Percentiles rank a stretch among this genome's conserved stretches.
Conservation (phyloP, 2,329 filamentous ascomycete genomes). For the Paraconiothyrium sp. region DNA sequence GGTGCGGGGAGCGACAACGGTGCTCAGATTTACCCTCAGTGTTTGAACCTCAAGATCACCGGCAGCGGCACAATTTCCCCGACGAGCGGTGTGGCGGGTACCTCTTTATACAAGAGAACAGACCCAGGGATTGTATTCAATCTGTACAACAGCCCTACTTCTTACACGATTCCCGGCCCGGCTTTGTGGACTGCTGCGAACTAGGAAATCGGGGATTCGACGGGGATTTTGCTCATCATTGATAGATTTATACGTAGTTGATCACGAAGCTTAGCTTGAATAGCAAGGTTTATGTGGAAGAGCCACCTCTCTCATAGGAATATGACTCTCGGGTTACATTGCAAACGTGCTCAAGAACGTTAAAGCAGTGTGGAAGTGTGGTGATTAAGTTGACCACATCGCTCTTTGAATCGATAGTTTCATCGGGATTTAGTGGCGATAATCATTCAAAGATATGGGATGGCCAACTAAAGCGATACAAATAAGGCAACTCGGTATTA, state of each 20-base stretch:
- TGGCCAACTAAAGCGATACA: background rate
- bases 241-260: too few relatives aligned
- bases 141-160: constrained; percentile 44
- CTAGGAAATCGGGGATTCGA: constrained; percentile 16
- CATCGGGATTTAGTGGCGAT: too few relatives aligned
- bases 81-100: constrained; percentile 51
- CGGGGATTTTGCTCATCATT: too few relatives aligned
- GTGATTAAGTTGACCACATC: background rate
- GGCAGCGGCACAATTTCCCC: constrained; percentile 53
- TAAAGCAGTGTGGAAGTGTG: background rate
- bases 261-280: background rate
- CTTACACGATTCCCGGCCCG: constrained; percentile 51
- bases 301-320: background rate
- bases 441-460: background rate
- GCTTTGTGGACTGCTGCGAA: constrained; percentile 47
- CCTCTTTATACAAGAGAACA: constrained; percentile 52
- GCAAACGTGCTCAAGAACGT: too few relatives aligned
- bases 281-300: background rate
- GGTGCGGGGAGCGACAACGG: constrained; percentile 54
- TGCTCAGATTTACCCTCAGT: constrained; percentile 63
- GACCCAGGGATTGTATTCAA: constrained; percentile 57
- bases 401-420: too few relatives aligned
- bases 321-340: background rate
- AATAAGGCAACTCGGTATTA: background rate
- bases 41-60: constrained; percentile 60